Evolutionary conservation across 2,329 filamentous ascomycete genomes (phyloP).

Genomic region (Colletotrichum cereale): DNA sequence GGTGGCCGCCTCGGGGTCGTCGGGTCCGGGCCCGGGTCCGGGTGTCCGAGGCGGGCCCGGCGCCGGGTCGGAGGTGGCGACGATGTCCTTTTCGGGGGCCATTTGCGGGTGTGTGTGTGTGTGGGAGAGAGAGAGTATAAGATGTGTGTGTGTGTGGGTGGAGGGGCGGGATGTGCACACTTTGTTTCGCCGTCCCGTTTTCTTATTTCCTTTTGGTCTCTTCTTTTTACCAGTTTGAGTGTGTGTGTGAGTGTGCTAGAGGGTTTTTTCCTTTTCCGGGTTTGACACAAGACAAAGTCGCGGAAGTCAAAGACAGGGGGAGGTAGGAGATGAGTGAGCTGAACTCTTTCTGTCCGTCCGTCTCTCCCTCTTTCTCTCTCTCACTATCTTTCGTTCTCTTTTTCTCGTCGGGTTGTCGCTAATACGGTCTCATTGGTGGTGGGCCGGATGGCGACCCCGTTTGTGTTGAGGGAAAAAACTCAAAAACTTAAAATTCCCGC

Average conservation of each 20-base stretch:
- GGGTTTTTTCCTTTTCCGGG: background rate
- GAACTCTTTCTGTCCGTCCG: constrained; percentile 4
- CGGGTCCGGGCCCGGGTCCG: constrained; percentile 10
- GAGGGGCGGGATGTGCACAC: background rate
- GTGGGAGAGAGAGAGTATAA: background rate
- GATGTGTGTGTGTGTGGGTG: background rate
- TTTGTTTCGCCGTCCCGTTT: background rate
- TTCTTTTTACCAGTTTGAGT: background rate
- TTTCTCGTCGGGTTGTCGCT: no score
- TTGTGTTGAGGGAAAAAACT: constrained; percentile 4
- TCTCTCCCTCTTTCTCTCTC: background rate
- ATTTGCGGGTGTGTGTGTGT: constrained; percentile 4
- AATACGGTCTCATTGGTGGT: background rate
- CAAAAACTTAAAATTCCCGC: background rate
- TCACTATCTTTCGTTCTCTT: background rate
- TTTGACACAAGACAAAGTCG: background rate
- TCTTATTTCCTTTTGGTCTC: background rate
- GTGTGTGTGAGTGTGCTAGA: background rate
- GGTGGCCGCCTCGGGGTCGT: constrained; percentile 5
- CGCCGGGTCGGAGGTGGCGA: constrained; percentile 14
- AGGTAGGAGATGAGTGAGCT: constrained; percentile 20
- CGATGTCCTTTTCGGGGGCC: constrained; percentile 24
- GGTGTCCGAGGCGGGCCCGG: background rate
- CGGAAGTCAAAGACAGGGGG: background rate
- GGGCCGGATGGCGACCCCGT: background rate